Percentiles rank a stretch among this genome's conserved stretches.
These are phyloP conservation scores for Hirsutella thompsonii DNA, from an alignment of 2,329 filamentous ascomycete species.

Conservation along the genomic window DNA sequence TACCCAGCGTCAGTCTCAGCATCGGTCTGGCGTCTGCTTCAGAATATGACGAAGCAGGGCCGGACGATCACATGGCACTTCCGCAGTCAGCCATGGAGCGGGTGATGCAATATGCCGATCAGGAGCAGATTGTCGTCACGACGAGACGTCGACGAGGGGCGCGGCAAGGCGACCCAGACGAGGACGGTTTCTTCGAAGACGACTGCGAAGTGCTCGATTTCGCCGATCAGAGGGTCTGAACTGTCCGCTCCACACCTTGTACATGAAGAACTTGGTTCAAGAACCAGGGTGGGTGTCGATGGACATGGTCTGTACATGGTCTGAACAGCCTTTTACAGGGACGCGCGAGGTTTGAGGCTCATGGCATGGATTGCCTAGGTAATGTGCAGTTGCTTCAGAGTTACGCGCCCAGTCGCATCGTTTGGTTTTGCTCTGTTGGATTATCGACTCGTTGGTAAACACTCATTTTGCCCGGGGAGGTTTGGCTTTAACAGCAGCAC, in stretches of 20 bases:
- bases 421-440: constrained; percentile 15
- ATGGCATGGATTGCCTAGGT: not conserved
- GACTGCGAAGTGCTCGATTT: constrained; percentile 88
- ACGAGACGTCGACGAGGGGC: constrained; percentile 54
- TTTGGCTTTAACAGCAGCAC: constrained; percentile 6
- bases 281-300: not conserved
- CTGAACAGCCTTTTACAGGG: not conserved
- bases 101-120: constrained; percentile 45
- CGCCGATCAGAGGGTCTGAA: constrained; percentile 55
- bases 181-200: constrained; percentile 80
- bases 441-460: constrained; percentile 13
- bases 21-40: constrained; percentile 30
- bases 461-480: constrained; percentile 13
- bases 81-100: constrained; percentile 53
- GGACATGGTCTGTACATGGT: not conserved
- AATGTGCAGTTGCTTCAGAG: constrained; percentile 1
- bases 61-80: constrained; percentile 45
- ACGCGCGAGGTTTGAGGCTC: not conserved
- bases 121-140: constrained; percentile 72
- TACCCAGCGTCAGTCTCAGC: constrained; percentile 37
- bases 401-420: constrained; percentile 1
- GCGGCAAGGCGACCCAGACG: constrained; percentile 37
- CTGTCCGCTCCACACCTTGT: not conserved
- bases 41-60: constrained; percentile 38
- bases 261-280: not conserved